Conservation (phyloP, 192 early-diverging fungal genomes). For the Coemansia sp. region DNA sequence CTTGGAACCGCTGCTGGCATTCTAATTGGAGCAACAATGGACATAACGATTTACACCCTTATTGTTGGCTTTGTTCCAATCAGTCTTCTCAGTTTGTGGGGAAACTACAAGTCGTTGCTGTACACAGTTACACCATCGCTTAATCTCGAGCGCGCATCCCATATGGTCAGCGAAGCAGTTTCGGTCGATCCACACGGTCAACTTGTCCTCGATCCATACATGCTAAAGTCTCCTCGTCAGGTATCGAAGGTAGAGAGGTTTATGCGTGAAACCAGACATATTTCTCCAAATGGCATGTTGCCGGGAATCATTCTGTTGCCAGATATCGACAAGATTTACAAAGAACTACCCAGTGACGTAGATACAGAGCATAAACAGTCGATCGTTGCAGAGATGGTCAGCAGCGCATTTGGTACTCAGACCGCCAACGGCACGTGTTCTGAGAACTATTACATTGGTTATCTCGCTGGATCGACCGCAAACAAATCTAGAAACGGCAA, state of each 20-base stretch:
- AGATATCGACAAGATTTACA: conserved; percentile 6
- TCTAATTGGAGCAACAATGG: conserved; percentile 35
- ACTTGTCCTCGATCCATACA: conserved; percentile 9
- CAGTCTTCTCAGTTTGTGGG: conserved; percentile 65
- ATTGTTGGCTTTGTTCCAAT: conserved; percentile 68
- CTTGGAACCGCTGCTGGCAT: conserved; percentile 64
- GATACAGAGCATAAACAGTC: neutral
- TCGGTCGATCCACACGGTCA: neutral
- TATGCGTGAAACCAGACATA: conserved; percentile 24
- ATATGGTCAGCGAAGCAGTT: conserved; percentile 25
- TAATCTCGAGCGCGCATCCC: conserved; percentile 28
- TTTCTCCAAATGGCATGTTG: conserved; percentile 4
- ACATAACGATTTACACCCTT: conserved; percentile 30
- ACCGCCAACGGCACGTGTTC: neutral
- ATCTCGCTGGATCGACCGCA: conserved; percentile 8
- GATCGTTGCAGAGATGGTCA: conserved; percentile 17
- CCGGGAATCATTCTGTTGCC: conserved; percentile 30
- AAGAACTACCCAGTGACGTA: neutral
- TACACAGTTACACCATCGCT: conserved; percentile 37
- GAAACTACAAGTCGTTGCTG: conserved; percentile 61
- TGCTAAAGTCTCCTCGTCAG: conserved; percentile 29
- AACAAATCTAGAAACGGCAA: conserved; percentile 4
- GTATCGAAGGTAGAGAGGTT: conserved; percentile 31
- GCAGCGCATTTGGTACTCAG: conserved; percentile 14
- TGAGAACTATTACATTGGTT: conserved; percentile 34